These are phyloP conservation scores for Globisporangium spinosum DNA, from an alignment of 352 stramenopile genomes.

Conservation along the genomic window DNA sequence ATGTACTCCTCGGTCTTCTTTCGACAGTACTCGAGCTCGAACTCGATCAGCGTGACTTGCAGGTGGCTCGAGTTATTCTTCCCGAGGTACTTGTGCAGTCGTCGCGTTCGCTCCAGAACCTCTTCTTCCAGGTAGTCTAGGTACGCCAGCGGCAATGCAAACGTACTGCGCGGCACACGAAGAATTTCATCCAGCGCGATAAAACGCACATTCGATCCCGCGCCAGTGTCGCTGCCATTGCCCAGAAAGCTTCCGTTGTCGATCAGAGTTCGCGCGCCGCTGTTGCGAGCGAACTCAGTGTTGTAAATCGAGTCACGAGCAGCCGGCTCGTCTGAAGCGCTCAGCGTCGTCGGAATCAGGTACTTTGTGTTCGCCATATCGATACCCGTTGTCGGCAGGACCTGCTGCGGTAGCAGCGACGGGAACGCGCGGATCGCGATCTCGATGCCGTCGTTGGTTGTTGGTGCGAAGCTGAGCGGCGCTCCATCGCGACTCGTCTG, in stretches of 20 bases:
- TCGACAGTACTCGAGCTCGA: conserved; percentile 59
- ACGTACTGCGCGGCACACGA: conserved; percentile 67
- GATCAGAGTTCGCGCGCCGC: conserved; percentile 40
- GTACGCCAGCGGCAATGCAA: conserved; percentile 66
- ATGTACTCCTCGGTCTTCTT: conserved; percentile 75
- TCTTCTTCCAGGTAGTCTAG: conserved; percentile 72
- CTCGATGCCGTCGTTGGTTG: conserved; percentile 27
- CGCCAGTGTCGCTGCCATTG: conserved; percentile 29
- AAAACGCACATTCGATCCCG: conserved; percentile 31
- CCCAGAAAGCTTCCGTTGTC: conserved; percentile 68
- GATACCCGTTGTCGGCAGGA: conserved; percentile 56
- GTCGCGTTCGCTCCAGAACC: conserved; percentile 45
- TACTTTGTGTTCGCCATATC: conserved; percentile 80
- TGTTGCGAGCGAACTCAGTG: conserved; percentile 24
- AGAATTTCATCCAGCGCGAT: conserved; percentile 79
- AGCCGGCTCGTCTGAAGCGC: conserved; percentile 26
- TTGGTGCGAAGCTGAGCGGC: conserved; percentile 12
- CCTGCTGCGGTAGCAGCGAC: conserved; percentile 38
- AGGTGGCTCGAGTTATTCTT: conserved; percentile 18
- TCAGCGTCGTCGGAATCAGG: conserved; percentile 59
- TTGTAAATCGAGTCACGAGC: neutral
- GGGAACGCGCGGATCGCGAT: conserved; percentile 55
- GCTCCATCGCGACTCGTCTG: conserved; percentile 14
- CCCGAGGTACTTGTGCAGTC: conserved; percentile 41
- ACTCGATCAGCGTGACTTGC: conserved; percentile 32